Evolutionary conservation across 805 yeast genomes (phyloP).

Genomic region (Suhomyces faveliae): DNA sequence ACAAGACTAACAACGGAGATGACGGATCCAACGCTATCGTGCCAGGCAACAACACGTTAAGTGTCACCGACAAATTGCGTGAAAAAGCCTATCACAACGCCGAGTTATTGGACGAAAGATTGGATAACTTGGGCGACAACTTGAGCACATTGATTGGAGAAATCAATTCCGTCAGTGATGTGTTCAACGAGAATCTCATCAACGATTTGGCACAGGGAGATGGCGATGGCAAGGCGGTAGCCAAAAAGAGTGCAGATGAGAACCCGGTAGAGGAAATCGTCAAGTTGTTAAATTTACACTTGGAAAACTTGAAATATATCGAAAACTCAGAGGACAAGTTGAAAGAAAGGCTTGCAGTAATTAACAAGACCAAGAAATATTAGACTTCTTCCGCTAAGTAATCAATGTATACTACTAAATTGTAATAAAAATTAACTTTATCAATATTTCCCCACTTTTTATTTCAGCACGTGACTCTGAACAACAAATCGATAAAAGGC

Average conservation of each 20-base stretch:
- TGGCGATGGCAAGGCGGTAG: slow-evolving; percentile 14
- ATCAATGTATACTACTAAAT: neutral
- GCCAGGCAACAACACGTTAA: slow-evolving; percentile 30
- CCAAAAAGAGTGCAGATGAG: slow-evolving; percentile 24
- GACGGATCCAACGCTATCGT: slow-evolving; percentile 16
- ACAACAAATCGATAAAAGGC: no score
- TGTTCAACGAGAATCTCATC: slow-evolving; percentile 63
- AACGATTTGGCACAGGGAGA: slow-evolving; percentile 23
- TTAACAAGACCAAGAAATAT: slow-evolving; percentile 11
- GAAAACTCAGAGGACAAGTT: slow-evolving; percentile 70
- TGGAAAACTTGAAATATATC: slow-evolving; percentile 85
- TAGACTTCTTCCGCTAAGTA: neutral
- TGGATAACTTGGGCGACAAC: slow-evolving; percentile 75
- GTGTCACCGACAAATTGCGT: slow-evolving; percentile 78
- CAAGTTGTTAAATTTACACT: slow-evolving; percentile 78
- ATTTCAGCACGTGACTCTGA: neutral
- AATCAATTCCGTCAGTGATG: slow-evolving; percentile 78
- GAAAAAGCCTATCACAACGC: slow-evolving; percentile 88
- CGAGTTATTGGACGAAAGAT: slow-evolving; percentile 75
- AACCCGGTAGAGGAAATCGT: slow-evolving; percentile 67
- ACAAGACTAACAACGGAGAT: slow-evolving; percentile 21
- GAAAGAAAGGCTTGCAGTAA: slow-evolving; percentile 59
- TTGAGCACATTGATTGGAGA: slow-evolving; percentile 74
- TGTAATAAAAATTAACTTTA: neutral
- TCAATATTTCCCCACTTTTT: neutral